These are phyloP conservation scores for Psilocybe sp. DNA, from an alignment of 768 basidiomycete species.

Conservation along the genomic window DNA sequence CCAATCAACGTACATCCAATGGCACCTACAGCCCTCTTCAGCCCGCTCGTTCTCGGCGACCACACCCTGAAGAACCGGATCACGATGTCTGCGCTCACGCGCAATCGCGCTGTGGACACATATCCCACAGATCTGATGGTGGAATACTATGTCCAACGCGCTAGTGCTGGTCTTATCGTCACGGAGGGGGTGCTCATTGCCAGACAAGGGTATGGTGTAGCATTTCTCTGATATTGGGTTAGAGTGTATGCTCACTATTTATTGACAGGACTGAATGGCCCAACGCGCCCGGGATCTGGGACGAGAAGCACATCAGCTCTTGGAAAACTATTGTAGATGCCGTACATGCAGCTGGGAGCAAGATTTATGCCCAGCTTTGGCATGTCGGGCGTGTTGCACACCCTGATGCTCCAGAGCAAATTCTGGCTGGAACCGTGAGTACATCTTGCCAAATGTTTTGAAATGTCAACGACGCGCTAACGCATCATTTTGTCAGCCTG, in stretches of 20 bases:
- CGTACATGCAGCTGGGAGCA: slow-evolving; percentile 36
- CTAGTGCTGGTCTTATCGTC: slow-evolving; percentile 30
- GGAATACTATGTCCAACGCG: slow-evolving; percentile 35
- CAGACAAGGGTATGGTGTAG: slow-evolving; percentile 27
- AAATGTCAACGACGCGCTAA: background rate
- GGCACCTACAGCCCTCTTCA: slow-evolving; percentile 19
- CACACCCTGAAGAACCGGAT: slow-evolving; percentile 34
- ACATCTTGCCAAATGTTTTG: too few relatives aligned
- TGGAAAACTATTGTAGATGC: slow-evolving; percentile 37
- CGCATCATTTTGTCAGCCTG: slow-evolving; percentile 26
- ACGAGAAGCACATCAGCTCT: slow-evolving; percentile 27
- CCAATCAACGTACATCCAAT: background rate
- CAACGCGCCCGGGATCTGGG: slow-evolving; percentile 37
- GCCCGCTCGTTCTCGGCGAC: slow-evolving; percentile 33
- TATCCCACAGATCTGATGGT: slow-evolving; percentile 32
- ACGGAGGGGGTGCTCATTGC: slow-evolving; percentile 29
- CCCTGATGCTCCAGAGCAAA: slow-evolving; percentile 37
- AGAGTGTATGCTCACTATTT: background rate
- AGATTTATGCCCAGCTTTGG: slow-evolving; percentile 34
- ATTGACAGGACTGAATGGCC: slow-evolving; percentile 31
- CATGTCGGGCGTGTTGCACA: slow-evolving; percentile 31
- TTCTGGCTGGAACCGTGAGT: slow-evolving; percentile 28
- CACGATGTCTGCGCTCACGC: slow-evolving; percentile 36
- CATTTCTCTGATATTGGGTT: background rate
- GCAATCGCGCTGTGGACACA: slow-evolving; percentile 34